These are phyloP conservation scores for Agarophyton chilense DNA, from an alignment of 23 red algal species.

Conservation along the genomic window DNA sequence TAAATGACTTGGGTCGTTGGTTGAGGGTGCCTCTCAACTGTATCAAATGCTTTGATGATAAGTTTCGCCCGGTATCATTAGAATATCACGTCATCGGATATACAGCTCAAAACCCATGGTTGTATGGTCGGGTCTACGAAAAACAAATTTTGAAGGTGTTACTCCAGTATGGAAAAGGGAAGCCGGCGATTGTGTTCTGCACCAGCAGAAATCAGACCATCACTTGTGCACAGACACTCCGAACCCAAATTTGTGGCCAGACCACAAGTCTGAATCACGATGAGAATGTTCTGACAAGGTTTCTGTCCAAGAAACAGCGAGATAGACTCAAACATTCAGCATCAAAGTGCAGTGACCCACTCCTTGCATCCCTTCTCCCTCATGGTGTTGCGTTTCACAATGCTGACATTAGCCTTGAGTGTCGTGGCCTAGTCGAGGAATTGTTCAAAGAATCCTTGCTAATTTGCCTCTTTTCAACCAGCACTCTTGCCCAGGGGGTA, in stretches of 20 bases:
- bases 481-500: conserved; percentile 83
- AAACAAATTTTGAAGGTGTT: conserved; percentile 48
- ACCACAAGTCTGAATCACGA: not conserved
- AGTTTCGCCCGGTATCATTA: conserved; percentile 49
- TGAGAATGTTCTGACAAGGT: not conserved
- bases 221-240: conserved; percentile 22
- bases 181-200: conserved; percentile 76
- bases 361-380: conserved; percentile 9
- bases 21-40: conserved; percentile 14
- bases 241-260: not conserved
- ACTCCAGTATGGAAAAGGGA: conserved; percentile 42
- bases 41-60: conserved; percentile 47
- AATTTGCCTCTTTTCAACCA: conserved; percentile 66
- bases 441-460: conserved; percentile 58
- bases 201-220: conserved; percentile 46
- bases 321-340: not conserved
- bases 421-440: conserved; percentile 57
- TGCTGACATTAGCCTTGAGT: conserved; percentile 54
- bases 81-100: conserved; percentile 51
- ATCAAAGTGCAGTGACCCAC: conserved; percentile 23
- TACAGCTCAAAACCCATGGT: conserved; percentile 57
- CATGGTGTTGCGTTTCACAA: conserved; percentile 78
- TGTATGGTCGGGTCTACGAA: conserved; percentile 43
- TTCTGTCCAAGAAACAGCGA: conserved; percentile 9
- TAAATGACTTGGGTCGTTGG: conserved; percentile 55